phyloP scores from a whole-genome alignment of 1,284 basidiomycete genomes.

The Porphyrellus sp. region DNA sequence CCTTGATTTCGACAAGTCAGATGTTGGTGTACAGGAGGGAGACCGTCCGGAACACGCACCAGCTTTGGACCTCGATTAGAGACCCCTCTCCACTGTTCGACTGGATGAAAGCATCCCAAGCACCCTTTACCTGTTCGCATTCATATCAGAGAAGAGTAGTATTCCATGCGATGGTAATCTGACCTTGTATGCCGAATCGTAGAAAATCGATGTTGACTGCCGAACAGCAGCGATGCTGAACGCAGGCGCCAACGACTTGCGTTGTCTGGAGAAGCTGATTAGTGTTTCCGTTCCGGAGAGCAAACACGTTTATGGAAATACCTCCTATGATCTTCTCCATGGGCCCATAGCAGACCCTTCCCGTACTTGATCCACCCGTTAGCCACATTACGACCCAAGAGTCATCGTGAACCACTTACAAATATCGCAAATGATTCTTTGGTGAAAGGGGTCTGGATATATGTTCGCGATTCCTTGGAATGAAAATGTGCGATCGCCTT shows the following conservation, averaged over 20 bases:
- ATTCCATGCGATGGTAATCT: background rate
- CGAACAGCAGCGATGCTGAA: slow-evolving; percentile 8
- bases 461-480: slow-evolving; percentile 45
- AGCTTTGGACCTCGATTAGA: slow-evolving; percentile 49
- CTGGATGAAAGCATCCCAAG: slow-evolving; percentile 50
- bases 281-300: too few species aligned
- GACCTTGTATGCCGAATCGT: slow-evolving; percentile 47
- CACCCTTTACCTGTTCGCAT: slow-evolving; percentile 38
- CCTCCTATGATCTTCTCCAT: slow-evolving; percentile 19
- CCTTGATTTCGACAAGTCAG: slow-evolving; percentile 26
- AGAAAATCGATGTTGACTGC: slow-evolving; percentile 9
- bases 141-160: background rate
- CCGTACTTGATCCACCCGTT: slow-evolving; percentile 8
- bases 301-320: background rate
- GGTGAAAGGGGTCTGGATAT: slow-evolving; percentile 40
- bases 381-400: background rate
- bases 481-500: slow-evolving; percentile 38
- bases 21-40: background rate
- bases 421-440: slow-evolving; percentile 42
- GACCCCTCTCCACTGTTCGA: slow-evolving; percentile 26
- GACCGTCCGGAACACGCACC: slow-evolving; percentile 5
- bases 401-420: slow-evolving; percentile 33
- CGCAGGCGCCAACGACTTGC: slow-evolving; percentile 24
- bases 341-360: slow-evolving; percentile 11
- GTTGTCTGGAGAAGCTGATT: slow-evolving; percentile 32